Conservation (phyloP, 1,139 yeast species). For the Blastobotrys ciferrii region DNA sequence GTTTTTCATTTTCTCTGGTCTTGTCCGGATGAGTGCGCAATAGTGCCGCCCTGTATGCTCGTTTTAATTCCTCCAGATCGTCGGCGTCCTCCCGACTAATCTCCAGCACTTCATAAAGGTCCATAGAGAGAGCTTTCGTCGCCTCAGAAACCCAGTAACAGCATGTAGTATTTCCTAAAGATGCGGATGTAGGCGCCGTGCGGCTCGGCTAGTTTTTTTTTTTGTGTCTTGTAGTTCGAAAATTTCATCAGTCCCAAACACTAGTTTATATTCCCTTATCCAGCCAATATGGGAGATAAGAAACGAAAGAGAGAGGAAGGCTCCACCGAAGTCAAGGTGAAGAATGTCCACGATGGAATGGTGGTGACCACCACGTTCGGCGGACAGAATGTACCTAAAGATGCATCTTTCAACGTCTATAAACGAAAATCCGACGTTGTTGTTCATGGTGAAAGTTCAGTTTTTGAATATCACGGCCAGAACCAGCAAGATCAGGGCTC, state of each 20-base stretch:
- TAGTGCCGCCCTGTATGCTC: constrained; percentile 60
- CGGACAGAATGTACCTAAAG: constrained; percentile 62
- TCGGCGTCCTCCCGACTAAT: constrained; percentile 24
- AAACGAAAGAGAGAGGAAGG: constrained; percentile 15
- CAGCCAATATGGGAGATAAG: constrained; percentile 1
- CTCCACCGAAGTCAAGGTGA: constrained; percentile 9
- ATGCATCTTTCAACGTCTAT: constrained; percentile 62
- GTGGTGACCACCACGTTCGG: constrained; percentile 57
- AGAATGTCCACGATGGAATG: constrained; percentile 5
- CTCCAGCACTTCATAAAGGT: constrained; percentile 54
- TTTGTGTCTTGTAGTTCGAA: neutral
- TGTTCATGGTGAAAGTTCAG: constrained; percentile 75
- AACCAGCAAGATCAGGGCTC: constrained; percentile 41
- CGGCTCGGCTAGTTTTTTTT: constrained; percentile 4
- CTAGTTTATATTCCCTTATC: neutral
- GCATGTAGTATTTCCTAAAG: too few relatives aligned
- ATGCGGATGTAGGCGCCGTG: neutral
- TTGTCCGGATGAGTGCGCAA: constrained; percentile 78
- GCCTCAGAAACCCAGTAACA: neutral
- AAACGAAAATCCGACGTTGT: constrained; percentile 49
- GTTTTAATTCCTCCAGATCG: constrained; percentile 50
- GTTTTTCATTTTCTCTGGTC: constrained; percentile 25
- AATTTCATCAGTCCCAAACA: constrained; percentile 2
- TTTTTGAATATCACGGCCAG: constrained; percentile 70
- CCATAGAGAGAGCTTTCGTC: constrained; percentile 8